Percentiles rank a stretch among this genome's conserved stretches.
These are phyloP conservation scores for Lonicera japonica DNA, from an alignment of 129 eudicot species.

Conservation along the genomic window DNA sequence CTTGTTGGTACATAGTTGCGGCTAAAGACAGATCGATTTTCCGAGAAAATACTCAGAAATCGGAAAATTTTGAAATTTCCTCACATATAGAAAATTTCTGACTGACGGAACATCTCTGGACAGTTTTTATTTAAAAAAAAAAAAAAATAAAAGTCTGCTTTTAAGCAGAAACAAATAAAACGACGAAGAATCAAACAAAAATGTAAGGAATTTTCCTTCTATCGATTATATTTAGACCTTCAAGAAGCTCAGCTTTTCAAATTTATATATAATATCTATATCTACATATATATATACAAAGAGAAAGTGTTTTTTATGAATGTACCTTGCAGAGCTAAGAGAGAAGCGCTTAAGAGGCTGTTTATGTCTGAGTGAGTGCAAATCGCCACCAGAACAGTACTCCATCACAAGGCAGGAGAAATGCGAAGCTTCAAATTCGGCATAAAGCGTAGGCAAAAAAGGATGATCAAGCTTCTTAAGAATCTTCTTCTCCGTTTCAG, in stretches of 20 bases:
- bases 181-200: no score
- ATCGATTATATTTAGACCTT: background rate
- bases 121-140: no score
- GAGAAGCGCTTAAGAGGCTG: constrained; percentile 72
- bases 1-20: no score
- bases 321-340: constrained; percentile 61
- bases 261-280: no score
- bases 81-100: no score
- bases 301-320: background rate
- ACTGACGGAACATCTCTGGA: no score
- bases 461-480: constrained; percentile 78
- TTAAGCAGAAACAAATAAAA: no score
- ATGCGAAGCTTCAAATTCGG: constrained; percentile 72
- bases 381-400: constrained; percentile 73
- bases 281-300: no score
- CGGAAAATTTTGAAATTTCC: no score
- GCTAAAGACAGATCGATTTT: no score
- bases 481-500: constrained; percentile 67
- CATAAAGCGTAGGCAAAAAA: constrained; percentile 62
- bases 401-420: constrained; percentile 84
- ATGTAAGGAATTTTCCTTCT: background rate
- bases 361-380: constrained; percentile 65
- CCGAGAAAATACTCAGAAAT: no score
- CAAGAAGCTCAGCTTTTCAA: background rate
- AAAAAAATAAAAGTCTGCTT: no score